Evolutionary conservation across 2,329 filamentous ascomycete genomes (phyloP), one percentile per base, ranked within the genome.

Genomic region (Xylaria sp.): DNA sequence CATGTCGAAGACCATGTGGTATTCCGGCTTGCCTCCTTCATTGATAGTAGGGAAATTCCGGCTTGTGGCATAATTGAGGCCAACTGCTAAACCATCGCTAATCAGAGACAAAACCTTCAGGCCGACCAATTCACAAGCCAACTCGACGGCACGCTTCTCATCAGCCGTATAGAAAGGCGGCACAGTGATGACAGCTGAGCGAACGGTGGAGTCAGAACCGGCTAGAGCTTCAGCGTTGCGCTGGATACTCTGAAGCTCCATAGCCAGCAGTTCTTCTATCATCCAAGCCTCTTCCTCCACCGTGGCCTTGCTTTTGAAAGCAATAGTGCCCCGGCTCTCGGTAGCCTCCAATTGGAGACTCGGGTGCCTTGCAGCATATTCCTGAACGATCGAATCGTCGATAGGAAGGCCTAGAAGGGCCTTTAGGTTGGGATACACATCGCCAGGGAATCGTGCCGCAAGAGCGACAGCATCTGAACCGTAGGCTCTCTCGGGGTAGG

Each of bases 1-100:
- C 94, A 99, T 98, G 78, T 99, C 96, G 77, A 96, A 99, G 34
- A 99, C 89, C 79, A 99, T 83, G 81, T 99, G 93, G 75, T 94
- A 89, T 81, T 99, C 96, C 0, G 96, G 91, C 83, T 94, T 94
- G 72, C 88, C 91, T 63, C 93, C 93, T 62, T 96, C 90, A 63
- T 89, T 92, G 68, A 96, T 85, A 74, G 89, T 93, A 43, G 94
- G 93, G 80, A 98, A 99, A 18, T 92, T 93, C 75, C 96, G 89
- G 76, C 89, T 92, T 32, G 94, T 97, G 50, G 96, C 96, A 80
- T 98, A 99, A 82, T 99, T 97, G 73, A 99, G 82, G 30, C 94
- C 96, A 66, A 99, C 95, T 36, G 96, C 94, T 69, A 97, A 82
- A 18, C 94, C 94, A 77, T 99, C 96, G 72, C 91, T 96, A 72